Conservation (phyloP, 2,329 filamentous ascomycete species). For the Blastomyces percursus region DNA sequence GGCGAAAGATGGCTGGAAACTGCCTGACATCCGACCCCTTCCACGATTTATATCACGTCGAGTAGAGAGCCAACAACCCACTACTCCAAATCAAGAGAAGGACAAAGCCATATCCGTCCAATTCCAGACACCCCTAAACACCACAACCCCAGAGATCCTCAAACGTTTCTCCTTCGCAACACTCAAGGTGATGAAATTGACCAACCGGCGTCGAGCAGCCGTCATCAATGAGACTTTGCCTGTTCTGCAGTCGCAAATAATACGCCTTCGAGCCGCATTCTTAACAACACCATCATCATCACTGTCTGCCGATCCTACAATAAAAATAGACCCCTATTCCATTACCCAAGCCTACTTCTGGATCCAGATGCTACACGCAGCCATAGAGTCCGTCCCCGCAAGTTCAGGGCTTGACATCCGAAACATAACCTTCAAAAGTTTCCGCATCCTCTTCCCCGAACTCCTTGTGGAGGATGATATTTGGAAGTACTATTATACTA, state of each 20-base stretch:
- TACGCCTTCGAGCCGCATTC: conserved; percentile 3
- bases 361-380: conserved; percentile 5
- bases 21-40: neutral
- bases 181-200: neutral
- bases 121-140: neutral
- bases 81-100: neutral
- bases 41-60: neutral
- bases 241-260: conserved; percentile 1
- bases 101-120: neutral
- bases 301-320: neutral
- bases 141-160: neutral
- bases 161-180: neutral
- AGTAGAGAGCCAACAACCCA: neutral
- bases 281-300: neutral
- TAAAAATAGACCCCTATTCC: neutral
- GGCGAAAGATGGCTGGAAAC: neutral
- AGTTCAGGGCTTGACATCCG: conserved; percentile 1
- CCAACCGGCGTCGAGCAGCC: neutral
- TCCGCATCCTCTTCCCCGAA: conserved; percentile 17
- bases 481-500: conserved; percentile 22
- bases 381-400: neutral
- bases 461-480: conserved; percentile 16
- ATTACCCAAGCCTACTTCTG: conserved; percentile 6
- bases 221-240: conserved; percentile 2
- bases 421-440: conserved; percentile 10